phyloP scores from a whole-genome alignment of 179 eudicot species.

The Drosera spatulata region DNA sequence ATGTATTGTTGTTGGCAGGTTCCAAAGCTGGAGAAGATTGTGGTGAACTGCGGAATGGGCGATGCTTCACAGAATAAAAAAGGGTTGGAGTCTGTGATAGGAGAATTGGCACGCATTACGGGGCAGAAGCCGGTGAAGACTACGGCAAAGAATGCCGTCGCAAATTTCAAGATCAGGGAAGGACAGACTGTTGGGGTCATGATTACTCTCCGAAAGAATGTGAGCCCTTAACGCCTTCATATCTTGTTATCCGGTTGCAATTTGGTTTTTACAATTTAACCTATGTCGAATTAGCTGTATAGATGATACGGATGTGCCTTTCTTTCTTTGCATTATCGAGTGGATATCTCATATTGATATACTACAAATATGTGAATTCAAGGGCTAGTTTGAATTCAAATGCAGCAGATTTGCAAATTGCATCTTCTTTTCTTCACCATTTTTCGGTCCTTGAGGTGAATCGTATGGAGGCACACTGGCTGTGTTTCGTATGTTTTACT shows the following conservation, averaged over 20 bases:
- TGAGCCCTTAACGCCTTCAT: conserved; percentile 19
- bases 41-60: conserved; percentile 94
- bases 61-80: conserved; percentile 96
- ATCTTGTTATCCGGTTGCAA: background rate
- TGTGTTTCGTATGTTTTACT: too few relatives aligned
- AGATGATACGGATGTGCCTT: too few relatives aligned
- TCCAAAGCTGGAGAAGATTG: conserved; percentile 81
- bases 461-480: too few relatives aligned
- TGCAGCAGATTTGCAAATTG: too few relatives aligned
- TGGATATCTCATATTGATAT: too few relatives aligned
- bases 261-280: background rate
- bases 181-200: conserved; percentile 70
- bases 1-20: conserved; percentile 26
- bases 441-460: too few relatives aligned
- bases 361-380: too few relatives aligned
- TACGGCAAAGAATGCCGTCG: conserved; percentile 77
- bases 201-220: conserved; percentile 87
- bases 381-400: too few relatives aligned
- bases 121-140: conserved; percentile 98
- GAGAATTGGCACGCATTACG: conserved; percentile 69
- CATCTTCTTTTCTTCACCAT: too few relatives aligned
- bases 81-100: conserved; percentile 84
- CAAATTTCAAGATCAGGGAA: conserved; percentile 87
- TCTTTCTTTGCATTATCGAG: too few relatives aligned
- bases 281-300: too few relatives aligned